These are phyloP conservation scores for Fennellomyces sp. DNA, from an alignment of 371 early-diverging fungal species.

Conservation along the genomic window DNA sequence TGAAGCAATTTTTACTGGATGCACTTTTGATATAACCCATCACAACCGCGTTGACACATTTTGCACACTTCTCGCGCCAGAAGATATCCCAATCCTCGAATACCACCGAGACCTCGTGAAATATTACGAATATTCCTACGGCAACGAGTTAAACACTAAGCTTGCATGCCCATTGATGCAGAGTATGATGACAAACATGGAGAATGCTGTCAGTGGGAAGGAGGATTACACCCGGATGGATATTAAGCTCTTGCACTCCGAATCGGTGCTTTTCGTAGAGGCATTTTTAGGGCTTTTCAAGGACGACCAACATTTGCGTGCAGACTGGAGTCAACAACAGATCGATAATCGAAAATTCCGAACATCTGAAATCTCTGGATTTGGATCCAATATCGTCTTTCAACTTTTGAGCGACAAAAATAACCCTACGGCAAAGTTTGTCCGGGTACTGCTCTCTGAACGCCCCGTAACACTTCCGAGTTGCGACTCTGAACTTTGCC, in stretches of 20 bases:
- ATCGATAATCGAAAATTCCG: conserved; percentile 12
- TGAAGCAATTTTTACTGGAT: conserved; percentile 26
- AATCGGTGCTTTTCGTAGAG: conserved; percentile 36
- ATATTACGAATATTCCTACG: conserved; percentile 41
- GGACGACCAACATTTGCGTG: conserved; percentile 9
- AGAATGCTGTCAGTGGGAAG: conserved; percentile 5
- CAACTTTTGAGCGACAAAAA: conserved; percentile 1
- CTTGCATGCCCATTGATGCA: conserved; percentile 33
- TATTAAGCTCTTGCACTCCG: conserved; percentile 37
- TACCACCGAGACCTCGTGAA: conserved; percentile 37
- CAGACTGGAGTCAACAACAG: neutral
- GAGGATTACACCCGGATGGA: conserved; percentile 10
- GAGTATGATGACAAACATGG: conserved; percentile 22
- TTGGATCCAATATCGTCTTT: conserved; percentile 9
- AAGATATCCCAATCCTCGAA: conserved; percentile 33
- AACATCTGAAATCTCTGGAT: conserved; percentile 4
- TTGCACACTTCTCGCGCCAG: conserved; percentile 28
- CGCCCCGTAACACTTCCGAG: conserved; percentile 10
- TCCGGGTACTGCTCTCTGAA: conserved; percentile 13
- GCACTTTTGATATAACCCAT: conserved; percentile 34
- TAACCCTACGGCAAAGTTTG: neutral
- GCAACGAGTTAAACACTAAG: conserved; percentile 25
- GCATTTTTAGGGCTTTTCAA: conserved; percentile 32
- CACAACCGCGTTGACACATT: conserved; percentile 22
- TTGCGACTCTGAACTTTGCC: conserved; percentile 13